Evolutionary conservation across 768 basidiomycete genomes (phyloP).

Genomic region (Termitomyces sp.): DNA sequence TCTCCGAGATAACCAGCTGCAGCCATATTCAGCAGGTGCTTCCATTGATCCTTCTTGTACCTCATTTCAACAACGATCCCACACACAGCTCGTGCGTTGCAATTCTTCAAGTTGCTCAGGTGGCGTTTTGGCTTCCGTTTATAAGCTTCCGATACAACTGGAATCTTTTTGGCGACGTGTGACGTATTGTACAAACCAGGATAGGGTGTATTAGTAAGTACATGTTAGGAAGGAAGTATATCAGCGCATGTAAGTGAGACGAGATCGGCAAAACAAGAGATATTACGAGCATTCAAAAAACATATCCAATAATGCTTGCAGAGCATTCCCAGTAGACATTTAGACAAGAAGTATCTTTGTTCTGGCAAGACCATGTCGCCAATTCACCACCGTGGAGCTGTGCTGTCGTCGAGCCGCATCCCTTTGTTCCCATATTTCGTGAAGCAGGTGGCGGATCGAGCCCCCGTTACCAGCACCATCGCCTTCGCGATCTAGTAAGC

Average conservation of each 20-base stretch:
- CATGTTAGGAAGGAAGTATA: background rate
- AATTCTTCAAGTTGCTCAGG: background rate
- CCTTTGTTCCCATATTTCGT: slow-evolving; percentile 53
- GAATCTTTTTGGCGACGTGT: slow-evolving; percentile 7
- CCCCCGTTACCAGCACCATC: slow-evolving; percentile 64
- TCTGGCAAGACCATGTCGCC: slow-evolving; percentile 55
- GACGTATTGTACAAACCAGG: slow-evolving; percentile 6
- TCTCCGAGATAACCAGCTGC: slow-evolving; percentile 13
- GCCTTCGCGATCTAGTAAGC: slow-evolving; percentile 48
- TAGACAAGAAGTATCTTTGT: slow-evolving; percentile 60
- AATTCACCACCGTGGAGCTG: slow-evolving; percentile 44
- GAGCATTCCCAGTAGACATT: slow-evolving; percentile 5
- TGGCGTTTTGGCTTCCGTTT: slow-evolving; percentile 19
- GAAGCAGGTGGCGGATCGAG: slow-evolving; percentile 52
- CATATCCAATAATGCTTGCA: background rate
- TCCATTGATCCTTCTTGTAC: slow-evolving; percentile 22
- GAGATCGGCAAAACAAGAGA: background rate
- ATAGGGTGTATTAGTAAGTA: background rate
- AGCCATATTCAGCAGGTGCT: slow-evolving; percentile 18
- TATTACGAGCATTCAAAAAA: background rate
- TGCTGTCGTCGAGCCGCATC: slow-evolving; percentile 10
- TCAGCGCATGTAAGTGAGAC: background rate
- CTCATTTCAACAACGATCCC: slow-evolving; percentile 12
- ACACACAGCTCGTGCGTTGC: slow-evolving; percentile 15
- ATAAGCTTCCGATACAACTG: slow-evolving; percentile 20